Percentiles rank a stretch among this genome's conserved stretches.
phyloP scores from a whole-genome alignment of 371 early-diverging fungal species.

The Zychaea mexicana region DNA sequence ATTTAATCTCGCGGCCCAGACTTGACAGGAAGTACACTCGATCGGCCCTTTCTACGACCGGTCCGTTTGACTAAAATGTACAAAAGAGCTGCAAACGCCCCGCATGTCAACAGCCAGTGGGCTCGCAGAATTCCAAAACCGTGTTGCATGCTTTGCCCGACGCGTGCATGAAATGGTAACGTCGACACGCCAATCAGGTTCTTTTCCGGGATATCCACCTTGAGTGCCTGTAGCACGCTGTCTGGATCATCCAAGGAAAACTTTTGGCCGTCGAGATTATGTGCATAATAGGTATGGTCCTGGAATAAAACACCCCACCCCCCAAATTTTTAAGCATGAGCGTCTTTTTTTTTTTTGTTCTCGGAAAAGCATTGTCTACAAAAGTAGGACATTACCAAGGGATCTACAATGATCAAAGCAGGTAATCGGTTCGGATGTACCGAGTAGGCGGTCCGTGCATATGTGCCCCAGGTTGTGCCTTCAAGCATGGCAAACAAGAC shows the following conservation, averaged over 20 bases:
- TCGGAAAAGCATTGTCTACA: too few relatives aligned
- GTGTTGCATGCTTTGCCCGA: conserved; percentile 14
- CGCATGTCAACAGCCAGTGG: conserved; percentile 34
- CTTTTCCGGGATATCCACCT: conserved; percentile 8
- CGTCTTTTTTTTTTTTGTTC: background rate
- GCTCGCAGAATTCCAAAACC: conserved; percentile 11
- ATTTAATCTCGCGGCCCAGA: conserved; percentile 3
- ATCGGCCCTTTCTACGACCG: conserved; percentile 1
- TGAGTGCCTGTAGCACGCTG: conserved; percentile 10
- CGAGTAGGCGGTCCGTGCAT: conserved; percentile 19
- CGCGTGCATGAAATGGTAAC: conserved; percentile 16
- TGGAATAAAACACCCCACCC: conserved; percentile 1
- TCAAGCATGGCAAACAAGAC: conserved; percentile 30
- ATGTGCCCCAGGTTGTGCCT: conserved; percentile 19
- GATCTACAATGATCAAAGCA: conserved; percentile 29
- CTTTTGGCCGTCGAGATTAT: conserved; percentile 10
- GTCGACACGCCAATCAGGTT: conserved; percentile 20
- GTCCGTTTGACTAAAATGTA: conserved; percentile 20
- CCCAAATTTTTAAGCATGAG: too few relatives aligned
- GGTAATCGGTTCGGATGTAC: conserved; percentile 17
- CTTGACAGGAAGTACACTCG: conserved; percentile 8
- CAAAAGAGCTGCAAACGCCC: conserved; percentile 16
- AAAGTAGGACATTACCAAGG: conserved; percentile 14
- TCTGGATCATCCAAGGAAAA: conserved; percentile 21
- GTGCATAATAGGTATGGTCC: conserved; percentile 16